A percentile compares a stretch with the other conserved stretches of the same genome.
Evolutionary conservation across 768 basidiomycete species (phyloP).

Genomic region (Lyophyllum atratum): DNA sequence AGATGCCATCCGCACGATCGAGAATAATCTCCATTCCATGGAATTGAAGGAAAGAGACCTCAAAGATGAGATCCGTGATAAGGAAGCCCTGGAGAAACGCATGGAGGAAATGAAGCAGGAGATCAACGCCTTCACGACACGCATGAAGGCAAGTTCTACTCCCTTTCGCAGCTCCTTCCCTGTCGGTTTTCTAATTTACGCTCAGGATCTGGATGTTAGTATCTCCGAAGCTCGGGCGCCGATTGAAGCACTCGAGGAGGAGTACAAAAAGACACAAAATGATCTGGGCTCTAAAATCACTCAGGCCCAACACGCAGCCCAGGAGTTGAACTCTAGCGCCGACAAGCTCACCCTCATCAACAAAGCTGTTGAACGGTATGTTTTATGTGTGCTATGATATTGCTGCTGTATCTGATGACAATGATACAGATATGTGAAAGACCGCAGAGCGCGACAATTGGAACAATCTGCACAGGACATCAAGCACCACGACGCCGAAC

Average conservation of each 20-base stretch:
- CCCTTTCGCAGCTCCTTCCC: background rate
- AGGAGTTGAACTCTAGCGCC: slow-evolving; percentile 65
- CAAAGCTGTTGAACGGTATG: slow-evolving; percentile 67
- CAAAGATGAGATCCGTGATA: slow-evolving; percentile 59
- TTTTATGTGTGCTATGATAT: background rate
- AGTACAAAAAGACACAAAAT: slow-evolving; percentile 48
- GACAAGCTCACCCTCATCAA: slow-evolving; percentile 65
- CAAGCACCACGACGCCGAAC: slow-evolving; percentile 39
- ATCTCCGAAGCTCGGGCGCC: slow-evolving; percentile 64
- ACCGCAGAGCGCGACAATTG: slow-evolving; percentile 61
- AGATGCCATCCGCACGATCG: slow-evolving; percentile 49
- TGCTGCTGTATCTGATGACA: background rate
- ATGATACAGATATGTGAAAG: slow-evolving; percentile 66
- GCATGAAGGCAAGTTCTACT: slow-evolving; percentile 48
- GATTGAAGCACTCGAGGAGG: slow-evolving; percentile 61
- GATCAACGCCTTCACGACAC: slow-evolving; percentile 41
- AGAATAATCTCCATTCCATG: slow-evolving; percentile 63
- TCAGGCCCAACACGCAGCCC: slow-evolving; percentile 54
- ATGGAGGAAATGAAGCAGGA: slow-evolving; percentile 63
- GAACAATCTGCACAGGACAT: slow-evolving; percentile 61
- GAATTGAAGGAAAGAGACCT: slow-evolving; percentile 63
- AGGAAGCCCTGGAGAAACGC: slow-evolving; percentile 52
- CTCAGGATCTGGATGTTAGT: slow-evolving; percentile 63
- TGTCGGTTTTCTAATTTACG: slow-evolving; percentile 1
- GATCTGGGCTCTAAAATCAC: slow-evolving; percentile 50